phyloP scores from a whole-genome alignment of 2,329 filamentous ascomycete genomes.

The Ceratocystis harringtonii region DNA sequence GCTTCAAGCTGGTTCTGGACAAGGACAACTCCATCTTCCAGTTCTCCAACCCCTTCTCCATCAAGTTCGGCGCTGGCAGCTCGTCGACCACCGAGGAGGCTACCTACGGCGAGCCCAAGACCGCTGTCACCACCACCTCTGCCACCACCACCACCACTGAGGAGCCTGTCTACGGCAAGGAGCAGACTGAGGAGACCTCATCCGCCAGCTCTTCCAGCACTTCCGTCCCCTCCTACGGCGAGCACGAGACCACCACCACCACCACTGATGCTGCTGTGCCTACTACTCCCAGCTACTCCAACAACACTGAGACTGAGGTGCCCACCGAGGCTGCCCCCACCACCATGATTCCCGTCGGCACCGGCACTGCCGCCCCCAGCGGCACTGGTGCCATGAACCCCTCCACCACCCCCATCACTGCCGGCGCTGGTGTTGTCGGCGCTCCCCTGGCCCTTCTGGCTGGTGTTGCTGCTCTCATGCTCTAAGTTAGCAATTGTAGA shows the following conservation, averaged over 20 bases:
- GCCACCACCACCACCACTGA: constrained; percentile 18
- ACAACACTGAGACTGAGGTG: constrained; percentile 17
- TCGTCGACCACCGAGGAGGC: constrained; percentile 17
- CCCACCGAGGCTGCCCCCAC: constrained; percentile 23
- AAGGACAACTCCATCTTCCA: constrained; percentile 37
- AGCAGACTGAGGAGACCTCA: constrained; percentile 13
- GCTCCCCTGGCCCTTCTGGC: constrained; percentile 15
- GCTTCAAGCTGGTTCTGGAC: constrained; percentile 39
- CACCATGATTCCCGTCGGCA: constrained; percentile 18
- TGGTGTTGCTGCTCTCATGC: constrained; percentile 11
- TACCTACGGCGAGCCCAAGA: constrained; percentile 20
- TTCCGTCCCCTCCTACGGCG: constrained; percentile 18
- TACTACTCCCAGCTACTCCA: constrained; percentile 11
- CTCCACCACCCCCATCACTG: constrained; percentile 17
- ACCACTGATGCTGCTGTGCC: constrained; percentile 21
- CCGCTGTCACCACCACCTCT: constrained; percentile 20
- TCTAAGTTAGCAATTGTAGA: constrained; percentile 12
- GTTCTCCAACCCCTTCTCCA: constrained; percentile 48
- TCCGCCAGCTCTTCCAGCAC: constrained; percentile 21
- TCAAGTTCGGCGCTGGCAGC: constrained; percentile 25
- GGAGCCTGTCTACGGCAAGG: neutral
- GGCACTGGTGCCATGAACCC: constrained; percentile 19
- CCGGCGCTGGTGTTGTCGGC: constrained; percentile 13
- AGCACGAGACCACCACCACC: constrained; percentile 17
- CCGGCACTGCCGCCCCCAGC: constrained; percentile 20